These are phyloP conservation scores for Stygiomarasmius scandens DNA, from an alignment of 1,284 basidiomycete species.

Conservation along the genomic window DNA sequence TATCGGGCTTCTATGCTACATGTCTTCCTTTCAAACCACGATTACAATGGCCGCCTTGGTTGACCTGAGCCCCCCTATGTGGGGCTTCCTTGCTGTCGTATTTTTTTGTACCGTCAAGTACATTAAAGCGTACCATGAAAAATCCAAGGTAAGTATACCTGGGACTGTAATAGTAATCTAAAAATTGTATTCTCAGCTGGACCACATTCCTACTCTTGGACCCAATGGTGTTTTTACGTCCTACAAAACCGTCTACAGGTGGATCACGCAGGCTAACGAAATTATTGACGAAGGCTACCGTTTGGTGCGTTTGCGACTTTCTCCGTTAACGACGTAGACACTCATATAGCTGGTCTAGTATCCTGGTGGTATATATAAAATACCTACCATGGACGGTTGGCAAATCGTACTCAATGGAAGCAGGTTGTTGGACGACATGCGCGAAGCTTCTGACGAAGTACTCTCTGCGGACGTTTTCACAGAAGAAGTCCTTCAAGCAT, in stretches of 20 bases:
- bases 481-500: slow-evolving; percentile 4
- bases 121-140: not conserved
- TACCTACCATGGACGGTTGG: not conserved
- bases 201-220: slow-evolving; percentile 1
- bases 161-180: no score
- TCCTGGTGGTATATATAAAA: not conserved
- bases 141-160: not conserved
- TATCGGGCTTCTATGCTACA: no score
- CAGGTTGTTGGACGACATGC: not conserved
- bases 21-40: not conserved
- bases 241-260: not conserved
- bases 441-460: not conserved
- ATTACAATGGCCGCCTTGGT: not conserved
- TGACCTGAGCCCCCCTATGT: not conserved
- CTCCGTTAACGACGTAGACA: not conserved
- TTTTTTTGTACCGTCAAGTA: not conserved
- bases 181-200: not conserved
- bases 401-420: not conserved
- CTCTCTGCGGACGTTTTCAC: not conserved
- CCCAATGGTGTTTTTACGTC: not conserved
- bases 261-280: not conserved
- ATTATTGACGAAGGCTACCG: slow-evolving; percentile 1
- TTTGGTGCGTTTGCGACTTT: not conserved
- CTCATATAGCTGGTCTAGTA: not conserved
- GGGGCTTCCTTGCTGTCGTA: not conserved